Conservation (phyloP, 1,284 basidiomycete species). For the Thecaphora frezii region DNA sequence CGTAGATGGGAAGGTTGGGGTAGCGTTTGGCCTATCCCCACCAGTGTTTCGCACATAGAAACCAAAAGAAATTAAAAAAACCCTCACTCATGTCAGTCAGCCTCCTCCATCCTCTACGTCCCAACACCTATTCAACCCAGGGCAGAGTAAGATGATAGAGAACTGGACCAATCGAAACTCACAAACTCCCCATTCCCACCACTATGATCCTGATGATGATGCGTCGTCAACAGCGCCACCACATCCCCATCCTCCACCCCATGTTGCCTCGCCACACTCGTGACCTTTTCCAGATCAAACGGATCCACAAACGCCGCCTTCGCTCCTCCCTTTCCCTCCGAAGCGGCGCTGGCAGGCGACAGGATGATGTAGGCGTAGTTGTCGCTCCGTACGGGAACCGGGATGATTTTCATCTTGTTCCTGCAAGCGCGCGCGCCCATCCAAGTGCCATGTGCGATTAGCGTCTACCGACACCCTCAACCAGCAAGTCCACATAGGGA, state of each 20-base stretch:
- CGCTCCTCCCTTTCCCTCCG: constrained; percentile 1
- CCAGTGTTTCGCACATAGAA: not conserved
- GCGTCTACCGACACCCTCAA: too few relatives aligned
- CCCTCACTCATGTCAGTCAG: too few relatives aligned
- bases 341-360: constrained; percentile 20
- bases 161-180: not conserved
- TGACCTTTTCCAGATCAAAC: constrained; percentile 77
- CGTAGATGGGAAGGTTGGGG: constrained; percentile 75
- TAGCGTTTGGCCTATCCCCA: constrained; percentile 56
- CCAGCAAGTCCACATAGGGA: too few relatives aligned
- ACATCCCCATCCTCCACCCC: constrained; percentile 59
- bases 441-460: too few relatives aligned
- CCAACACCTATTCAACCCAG: too few relatives aligned
- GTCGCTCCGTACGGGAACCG: constrained; percentile 57
- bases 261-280: constrained; percentile 60
- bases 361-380: constrained; percentile 58
- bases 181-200: constrained; percentile 74
- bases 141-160: too few relatives aligned
- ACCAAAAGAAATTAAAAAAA: too few relatives aligned
- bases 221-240: constrained; percentile 53
- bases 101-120: too few relatives aligned
- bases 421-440: too few relatives aligned
- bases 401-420: constrained; percentile 52
- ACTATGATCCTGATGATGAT: constrained; percentile 71
- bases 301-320: constrained; percentile 66